A percentile compares a stretch with the other conserved stretches of the same genome.
These are phyloP conservation scores for Aspergillus affinis DNA, from an alignment of 495 filamentous ascomycete genomes.

Conservation along the genomic window DNA sequence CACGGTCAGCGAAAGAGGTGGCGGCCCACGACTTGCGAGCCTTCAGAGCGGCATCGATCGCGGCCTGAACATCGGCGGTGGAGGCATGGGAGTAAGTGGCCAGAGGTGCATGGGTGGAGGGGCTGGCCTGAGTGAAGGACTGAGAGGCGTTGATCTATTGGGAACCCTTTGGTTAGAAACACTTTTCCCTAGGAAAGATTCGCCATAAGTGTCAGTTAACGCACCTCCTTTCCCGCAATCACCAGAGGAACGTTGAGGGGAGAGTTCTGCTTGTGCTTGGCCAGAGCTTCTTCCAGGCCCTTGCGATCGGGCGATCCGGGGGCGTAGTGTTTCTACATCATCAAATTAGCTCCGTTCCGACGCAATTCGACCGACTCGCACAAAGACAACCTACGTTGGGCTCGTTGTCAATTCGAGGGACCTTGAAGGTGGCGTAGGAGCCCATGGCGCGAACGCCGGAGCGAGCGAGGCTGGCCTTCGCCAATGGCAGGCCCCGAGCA, in stretches of 20 bases:
- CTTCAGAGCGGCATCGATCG: slow-evolving; percentile 76
- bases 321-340: slow-evolving; percentile 74
- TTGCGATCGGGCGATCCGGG: slow-evolving; percentile 77
- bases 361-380: not conserved
- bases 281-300: slow-evolving; percentile 68
- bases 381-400: slow-evolving; percentile 69
- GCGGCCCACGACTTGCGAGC: slow-evolving; percentile 81
- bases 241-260: slow-evolving; percentile 74
- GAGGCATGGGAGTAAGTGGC: slow-evolving; percentile 79
- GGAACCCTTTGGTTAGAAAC: not conserved
- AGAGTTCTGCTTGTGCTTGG: slow-evolving; percentile 55
- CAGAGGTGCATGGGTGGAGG: slow-evolving; percentile 70
- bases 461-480: slow-evolving; percentile 30
- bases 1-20: slow-evolving; percentile 81
- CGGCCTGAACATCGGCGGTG: slow-evolving; percentile 65
- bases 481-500: slow-evolving; percentile 30
- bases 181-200: not conserved
- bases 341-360: not conserved
- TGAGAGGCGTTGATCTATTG: slow-evolving; percentile 38
- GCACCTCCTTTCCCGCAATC: slow-evolving; percentile 74
- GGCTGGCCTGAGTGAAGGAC: slow-evolving; percentile 63
- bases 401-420: slow-evolving; percentile 86
- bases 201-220: slow-evolving; percentile 4
- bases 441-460: slow-evolving; percentile 35
- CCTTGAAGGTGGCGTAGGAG: slow-evolving; percentile 77